These are phyloP conservation scores for Sistotremastrum niveocremeum DNA, from an alignment of 768 basidiomycete species.

Conservation along the genomic window DNA sequence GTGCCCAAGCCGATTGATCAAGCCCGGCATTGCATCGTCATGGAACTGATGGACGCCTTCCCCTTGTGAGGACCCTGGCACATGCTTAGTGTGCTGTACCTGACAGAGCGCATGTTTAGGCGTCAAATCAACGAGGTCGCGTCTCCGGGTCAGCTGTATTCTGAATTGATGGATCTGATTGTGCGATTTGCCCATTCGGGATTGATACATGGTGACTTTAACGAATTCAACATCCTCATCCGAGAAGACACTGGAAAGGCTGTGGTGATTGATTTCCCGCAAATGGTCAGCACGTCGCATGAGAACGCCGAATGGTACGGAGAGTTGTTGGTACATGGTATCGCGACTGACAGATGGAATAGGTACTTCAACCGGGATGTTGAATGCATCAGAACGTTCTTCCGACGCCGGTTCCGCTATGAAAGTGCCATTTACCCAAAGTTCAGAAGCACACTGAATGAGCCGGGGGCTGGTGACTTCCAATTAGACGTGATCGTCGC, in stretches of 20 bases:
- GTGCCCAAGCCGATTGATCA: conserved; percentile 92
- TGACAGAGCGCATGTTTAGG: conserved; percentile 24
- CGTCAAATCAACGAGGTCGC: conserved; percentile 78
- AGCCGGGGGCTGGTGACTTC: conserved; percentile 29
- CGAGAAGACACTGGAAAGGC: conserved; percentile 62
- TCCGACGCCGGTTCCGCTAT: conserved; percentile 81
- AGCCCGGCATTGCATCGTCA: conserved; percentile 86
- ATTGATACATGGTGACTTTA: conserved; percentile 98
- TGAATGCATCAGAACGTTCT: conserved; percentile 89
- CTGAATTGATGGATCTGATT: conserved; percentile 86
- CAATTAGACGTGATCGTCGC: conserved; percentile 82
- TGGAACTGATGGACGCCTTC: conserved; percentile 93
- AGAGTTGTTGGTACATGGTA: too few relatives aligned
- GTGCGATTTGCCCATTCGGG: conserved; percentile 88
- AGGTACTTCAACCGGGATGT: conserved; percentile 99
- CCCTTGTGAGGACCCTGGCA: conserved; percentile 54
- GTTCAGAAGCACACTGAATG: conserved; percentile 50
- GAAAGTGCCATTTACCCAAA: conserved; percentile 82
- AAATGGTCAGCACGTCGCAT: conserved; percentile 97
- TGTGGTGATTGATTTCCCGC: conserved; percentile 95
- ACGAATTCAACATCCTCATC: conserved; percentile 98
- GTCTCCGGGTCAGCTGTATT: conserved; percentile 84
- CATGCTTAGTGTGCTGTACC: neutral
- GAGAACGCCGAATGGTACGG: conserved; percentile 86
- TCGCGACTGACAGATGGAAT: neutral